These are phyloP conservation scores for Halophytophthora batemanensis DNA, from an alignment of 352 stramenopile genomes.

Conservation along the genomic window DNA sequence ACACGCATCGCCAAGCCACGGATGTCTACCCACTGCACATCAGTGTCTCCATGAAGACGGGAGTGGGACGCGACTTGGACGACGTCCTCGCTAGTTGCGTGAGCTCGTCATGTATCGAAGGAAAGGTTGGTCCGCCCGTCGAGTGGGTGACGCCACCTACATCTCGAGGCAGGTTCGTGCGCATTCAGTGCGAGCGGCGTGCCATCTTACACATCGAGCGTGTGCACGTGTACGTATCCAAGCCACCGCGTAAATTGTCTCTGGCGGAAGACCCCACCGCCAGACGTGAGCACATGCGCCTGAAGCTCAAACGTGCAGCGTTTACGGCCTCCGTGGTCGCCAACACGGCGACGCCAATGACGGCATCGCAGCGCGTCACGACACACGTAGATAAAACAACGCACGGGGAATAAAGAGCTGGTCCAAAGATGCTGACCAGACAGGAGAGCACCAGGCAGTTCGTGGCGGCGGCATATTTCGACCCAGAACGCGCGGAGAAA, in stretches of 20 bases:
- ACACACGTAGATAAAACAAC: background rate
- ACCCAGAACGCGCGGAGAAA: slow-evolving; percentile 53
- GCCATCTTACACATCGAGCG: slow-evolving; percentile 60
- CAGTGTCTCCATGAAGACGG: slow-evolving; percentile 63
- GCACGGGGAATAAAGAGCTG: background rate
- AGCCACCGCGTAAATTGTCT: slow-evolving; percentile 14
- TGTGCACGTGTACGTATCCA: slow-evolving; percentile 49
- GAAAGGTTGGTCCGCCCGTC: slow-evolving; percentile 28
- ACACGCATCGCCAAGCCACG: slow-evolving; percentile 12
- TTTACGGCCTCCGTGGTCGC: slow-evolving; percentile 56
- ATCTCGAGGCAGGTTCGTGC: slow-evolving; percentile 56
- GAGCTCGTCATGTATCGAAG: slow-evolving; percentile 29
- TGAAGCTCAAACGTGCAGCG: slow-evolving; percentile 47
- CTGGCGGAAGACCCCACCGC: slow-evolving; percentile 14
- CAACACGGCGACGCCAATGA: slow-evolving; percentile 6
- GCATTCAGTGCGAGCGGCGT: slow-evolving; percentile 41
- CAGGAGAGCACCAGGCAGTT: slow-evolving; percentile 1
- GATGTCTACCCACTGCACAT: slow-evolving; percentile 51
- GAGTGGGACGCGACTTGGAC: slow-evolving; percentile 50
- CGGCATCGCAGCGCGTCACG: background rate
- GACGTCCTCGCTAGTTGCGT: slow-evolving; percentile 55
- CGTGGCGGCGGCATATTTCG: slow-evolving; percentile 27
- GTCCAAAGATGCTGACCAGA: slow-evolving; percentile 1
- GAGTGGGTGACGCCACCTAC: slow-evolving; percentile 48
- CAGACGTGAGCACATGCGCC: slow-evolving; percentile 19